Evolutionary conservation across 768 basidiomycete species (phyloP).

Genomic region (Sporobolomyces phaffii): DNA sequence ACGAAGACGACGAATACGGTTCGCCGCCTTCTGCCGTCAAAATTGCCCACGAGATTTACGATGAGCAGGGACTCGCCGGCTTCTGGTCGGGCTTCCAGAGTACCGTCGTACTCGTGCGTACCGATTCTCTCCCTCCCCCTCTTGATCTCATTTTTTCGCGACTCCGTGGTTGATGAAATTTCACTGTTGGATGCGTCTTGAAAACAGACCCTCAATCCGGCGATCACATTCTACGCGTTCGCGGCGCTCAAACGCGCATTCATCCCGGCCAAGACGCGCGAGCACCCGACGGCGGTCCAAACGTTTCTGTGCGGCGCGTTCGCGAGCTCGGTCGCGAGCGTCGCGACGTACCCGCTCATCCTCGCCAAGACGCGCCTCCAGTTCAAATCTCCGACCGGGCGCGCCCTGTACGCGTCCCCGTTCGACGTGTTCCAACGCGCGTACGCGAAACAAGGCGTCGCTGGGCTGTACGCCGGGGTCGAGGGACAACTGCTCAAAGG

Average conservation of each 20-base stretch:
- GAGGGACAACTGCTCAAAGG: slow-evolving; percentile 48
- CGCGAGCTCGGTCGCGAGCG: slow-evolving; percentile 54
- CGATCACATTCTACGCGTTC: slow-evolving; percentile 56
- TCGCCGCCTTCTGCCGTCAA: slow-evolving; percentile 25
- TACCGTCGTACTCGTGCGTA: slow-evolving; percentile 51
- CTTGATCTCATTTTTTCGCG: no score
- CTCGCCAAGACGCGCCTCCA: slow-evolving; percentile 50
- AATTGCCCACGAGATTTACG: slow-evolving; percentile 51
- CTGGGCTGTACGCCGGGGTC: slow-evolving; percentile 46
- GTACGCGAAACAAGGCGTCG: slow-evolving; percentile 42
- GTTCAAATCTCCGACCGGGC: slow-evolving; percentile 40
- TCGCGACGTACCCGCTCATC: slow-evolving; percentile 57
- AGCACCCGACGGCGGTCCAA: slow-evolving; percentile 50
- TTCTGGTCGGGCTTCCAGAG: slow-evolving; percentile 60
- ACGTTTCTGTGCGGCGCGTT: slow-evolving; percentile 59
- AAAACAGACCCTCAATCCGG: slow-evolving; percentile 52
- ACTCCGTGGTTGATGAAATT: no score
- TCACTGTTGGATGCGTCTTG: neutral
- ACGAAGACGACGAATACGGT: slow-evolving; percentile 40
- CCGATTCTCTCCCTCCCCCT: no score
- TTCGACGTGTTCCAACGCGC: slow-evolving; percentile 37
- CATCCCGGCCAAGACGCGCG: slow-evolving; percentile 41
- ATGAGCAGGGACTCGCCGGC: slow-evolving; percentile 53
- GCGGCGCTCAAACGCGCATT: slow-evolving; percentile 53
- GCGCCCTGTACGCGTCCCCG: slow-evolving; percentile 34